These are phyloP conservation scores for Rosa chinensis DNA, from an alignment of 306 rosid genomes.

Conservation along the genomic window DNA sequence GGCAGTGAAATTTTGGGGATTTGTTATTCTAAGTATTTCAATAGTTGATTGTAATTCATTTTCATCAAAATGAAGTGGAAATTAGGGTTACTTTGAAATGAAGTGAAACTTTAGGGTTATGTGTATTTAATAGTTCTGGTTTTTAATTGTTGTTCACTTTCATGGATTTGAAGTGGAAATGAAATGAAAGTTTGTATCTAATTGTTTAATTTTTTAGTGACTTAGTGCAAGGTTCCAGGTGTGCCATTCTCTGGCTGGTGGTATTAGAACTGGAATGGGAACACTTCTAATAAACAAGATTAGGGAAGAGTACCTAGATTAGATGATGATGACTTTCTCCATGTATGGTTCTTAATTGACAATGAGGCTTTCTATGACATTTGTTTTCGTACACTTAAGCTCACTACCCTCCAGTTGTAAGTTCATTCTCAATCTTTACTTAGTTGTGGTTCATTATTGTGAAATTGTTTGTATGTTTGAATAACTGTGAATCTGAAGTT, in stretches of 20 bases:
- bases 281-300: conserved; percentile 40
- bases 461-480: neutral
- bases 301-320: conserved; percentile 46
- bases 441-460: neutral
- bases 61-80: neutral
- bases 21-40: neutral
- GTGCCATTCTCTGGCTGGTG: conserved; percentile 48
- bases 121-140: neutral
- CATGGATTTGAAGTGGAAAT: neutral
- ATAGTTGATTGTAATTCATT: neutral
- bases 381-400: conserved; percentile 45
- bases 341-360: conserved; percentile 41
- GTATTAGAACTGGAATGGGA: conserved; percentile 52
- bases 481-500: too few species aligned
- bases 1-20: neutral
- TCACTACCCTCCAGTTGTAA: conserved; percentile 44
- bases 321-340: conserved; percentile 48
- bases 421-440: neutral
- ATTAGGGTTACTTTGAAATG: neutral
- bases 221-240: conserved; percentile 39
- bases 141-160: neutral
- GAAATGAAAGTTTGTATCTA: neutral
- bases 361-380: conserved; percentile 45
- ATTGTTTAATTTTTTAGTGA: neutral
- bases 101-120: neutral